Percentiles rank a stretch among this genome's conserved stretches.
phyloP scores from a whole-genome alignment of 345 rosid genomes.

The Aquilaria malaccensis region DNA sequence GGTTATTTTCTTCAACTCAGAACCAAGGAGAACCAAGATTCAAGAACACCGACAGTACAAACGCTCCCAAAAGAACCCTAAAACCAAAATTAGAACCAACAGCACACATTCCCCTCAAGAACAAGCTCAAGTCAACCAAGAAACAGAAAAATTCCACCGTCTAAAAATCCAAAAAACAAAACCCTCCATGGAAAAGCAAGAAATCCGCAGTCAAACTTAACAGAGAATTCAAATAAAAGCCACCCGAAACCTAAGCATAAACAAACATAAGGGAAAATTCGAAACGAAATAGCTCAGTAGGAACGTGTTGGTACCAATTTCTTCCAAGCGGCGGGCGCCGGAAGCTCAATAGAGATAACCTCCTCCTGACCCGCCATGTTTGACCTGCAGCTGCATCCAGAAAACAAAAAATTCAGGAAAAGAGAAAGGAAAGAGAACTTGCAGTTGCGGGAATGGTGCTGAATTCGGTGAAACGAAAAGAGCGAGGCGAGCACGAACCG shows the following conservation, averaged over 20 bases:
- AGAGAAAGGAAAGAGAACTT: neutral
- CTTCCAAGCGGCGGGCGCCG: slow-evolving; percentile 79
- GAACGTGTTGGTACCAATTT: slow-evolving; percentile 42
- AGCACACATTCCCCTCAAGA: no score
- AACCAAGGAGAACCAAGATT: no score
- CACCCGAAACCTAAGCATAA: slow-evolving; percentile 4
- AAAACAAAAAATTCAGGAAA: slow-evolving; percentile 4
- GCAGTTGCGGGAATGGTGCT: neutral
- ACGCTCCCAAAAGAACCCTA: no score
- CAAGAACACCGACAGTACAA: no score
- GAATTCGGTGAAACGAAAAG: slow-evolving; percentile 12
- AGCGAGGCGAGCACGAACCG: slow-evolving; percentile 20
- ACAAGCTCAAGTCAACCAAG: neutral
- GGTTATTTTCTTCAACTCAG: no score
- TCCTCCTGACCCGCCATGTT: slow-evolving; percentile 46
- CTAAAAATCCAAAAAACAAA: neutral
- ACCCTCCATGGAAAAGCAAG: neutral
- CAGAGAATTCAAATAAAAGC: neutral
- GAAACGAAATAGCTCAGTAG: neutral
- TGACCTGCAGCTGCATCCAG: slow-evolving; percentile 22
- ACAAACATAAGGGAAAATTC: neutral
- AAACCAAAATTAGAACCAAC: no score
- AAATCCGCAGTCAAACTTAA: slow-evolving; percentile 5
- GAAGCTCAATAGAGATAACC: slow-evolving; percentile 56
- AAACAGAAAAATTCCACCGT: neutral